Evolutionary conservation across 441 rosid species (phyloP), one percentile per base, ranked within the genome.

Genomic region (Theobroma grandiflorum): DNA sequence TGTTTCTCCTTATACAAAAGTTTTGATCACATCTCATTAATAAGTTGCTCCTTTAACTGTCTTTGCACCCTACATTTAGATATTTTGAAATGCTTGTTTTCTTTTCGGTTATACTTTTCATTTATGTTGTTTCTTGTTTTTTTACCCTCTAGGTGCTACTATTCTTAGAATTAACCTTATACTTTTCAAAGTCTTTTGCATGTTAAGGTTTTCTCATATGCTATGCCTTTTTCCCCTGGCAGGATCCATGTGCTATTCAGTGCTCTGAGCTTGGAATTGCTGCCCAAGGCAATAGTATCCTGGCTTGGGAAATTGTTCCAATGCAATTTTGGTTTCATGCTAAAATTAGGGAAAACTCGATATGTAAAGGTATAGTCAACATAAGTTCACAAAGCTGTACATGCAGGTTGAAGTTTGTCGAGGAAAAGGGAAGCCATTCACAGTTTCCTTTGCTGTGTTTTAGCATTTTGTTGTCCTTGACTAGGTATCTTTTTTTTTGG

Each of bases 181-280:
- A 10, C 4, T 43, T 64, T 68, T 67, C 37, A n/a, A n/a, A n/a
- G 53, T 68, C 4, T 22, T 68, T 43, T 26, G 20, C 12, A 3
- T 69, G 38, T 18, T 78, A 59, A n/a, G 53, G 26, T 66, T 77
- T 22, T 62, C 26, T 43, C 38, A 15, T 59, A 76, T 74, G 45
- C 26, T 58, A 9, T 31, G 15, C 63, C 40, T 38, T 38, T 57
- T 75, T 63, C 12, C 18, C 18, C 67, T 83, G 77, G 59, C 87
- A 96, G 99, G 97, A 93, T 89, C 83, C 85, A 57, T 93, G 90
- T 90, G 95, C 96, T 77, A 83, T 90, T 52, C 84, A 78, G 81
- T 94, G 98, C 91, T 93, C 88, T 79, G 87, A 93, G 86, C 86
- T 93, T 55, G 93, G 93, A 62, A 84, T 85, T 69, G 82, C 92